Percentiles rank a stretch among this genome's conserved stretches.
Evolutionary conservation across 2,329 filamentous ascomycete species (phyloP).

Genomic region (Aspergillus quadrilineatus): DNA sequence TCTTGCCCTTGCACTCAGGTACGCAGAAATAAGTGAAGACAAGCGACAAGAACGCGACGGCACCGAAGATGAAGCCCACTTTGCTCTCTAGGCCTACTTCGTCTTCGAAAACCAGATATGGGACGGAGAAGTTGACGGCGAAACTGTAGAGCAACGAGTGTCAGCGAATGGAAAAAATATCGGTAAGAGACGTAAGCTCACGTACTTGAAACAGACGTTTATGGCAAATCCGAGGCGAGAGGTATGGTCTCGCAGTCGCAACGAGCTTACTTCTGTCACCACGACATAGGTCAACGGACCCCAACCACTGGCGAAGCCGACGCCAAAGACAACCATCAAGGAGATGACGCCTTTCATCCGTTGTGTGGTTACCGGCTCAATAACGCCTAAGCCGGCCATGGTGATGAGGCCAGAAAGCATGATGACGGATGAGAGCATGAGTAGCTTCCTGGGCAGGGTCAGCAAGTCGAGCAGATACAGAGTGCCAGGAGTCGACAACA

Average conservation of each 20-base stretch:
- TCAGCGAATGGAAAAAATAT: not conserved
- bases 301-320: slow-evolving; percentile 20
- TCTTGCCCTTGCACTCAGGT: slow-evolving; percentile 20
- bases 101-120: slow-evolving; percentile 38
- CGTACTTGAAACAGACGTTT: slow-evolving; percentile 9
- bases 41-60: slow-evolving; percentile 18
- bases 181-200: too few species aligned
- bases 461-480: not conserved
- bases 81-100: slow-evolving; percentile 39
- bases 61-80: slow-evolving; percentile 13
- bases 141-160: slow-evolving; percentile 14
- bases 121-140: slow-evolving; percentile 36
- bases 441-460: not conserved
- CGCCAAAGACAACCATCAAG: slow-evolving; percentile 17
- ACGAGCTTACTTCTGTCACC: slow-evolving; percentile 20
- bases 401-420: not conserved
- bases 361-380: not conserved
- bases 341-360: slow-evolving; percentile 12
- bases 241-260: slow-evolving; percentile 14
- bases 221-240: slow-evolving; percentile 9
- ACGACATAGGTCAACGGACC: slow-evolving; percentile 23
- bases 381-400: slow-evolving; percentile 2
- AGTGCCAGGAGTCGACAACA: not conserved
- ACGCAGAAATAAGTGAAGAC: slow-evolving; percentile 25
- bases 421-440: not conserved